A percentile compares a stretch with the other conserved stretches of the same genome.
Evolutionary conservation across 2,329 filamentous ascomycete species (phyloP).

Genomic region (Penicillium sp.): DNA sequence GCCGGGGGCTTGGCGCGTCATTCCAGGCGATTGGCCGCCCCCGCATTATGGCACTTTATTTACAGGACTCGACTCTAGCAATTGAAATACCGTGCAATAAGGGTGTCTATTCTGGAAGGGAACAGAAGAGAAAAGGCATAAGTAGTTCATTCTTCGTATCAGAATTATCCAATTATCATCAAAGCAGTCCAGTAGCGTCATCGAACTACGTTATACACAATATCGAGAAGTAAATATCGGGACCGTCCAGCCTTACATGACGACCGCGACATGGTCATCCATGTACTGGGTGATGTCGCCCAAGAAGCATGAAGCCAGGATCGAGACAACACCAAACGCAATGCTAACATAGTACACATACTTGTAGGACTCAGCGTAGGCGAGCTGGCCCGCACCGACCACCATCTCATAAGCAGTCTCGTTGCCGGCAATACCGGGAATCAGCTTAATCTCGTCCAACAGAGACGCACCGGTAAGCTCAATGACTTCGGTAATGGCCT

Average conservation of each 20-base stretch:
- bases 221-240: background rate
- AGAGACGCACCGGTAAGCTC: slow-evolving; percentile 56
- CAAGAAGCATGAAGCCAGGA: slow-evolving; percentile 60
- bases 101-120: too few relatives aligned
- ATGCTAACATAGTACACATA: slow-evolving; percentile 65
- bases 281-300: slow-evolving; percentile 61
- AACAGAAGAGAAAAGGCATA: background rate
- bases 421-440: slow-evolving; percentile 57
- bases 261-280: slow-evolving; percentile 60
- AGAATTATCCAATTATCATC: background rate
- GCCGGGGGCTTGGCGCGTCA: slow-evolving; percentile 28
- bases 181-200: background rate
- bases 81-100: too few relatives aligned
- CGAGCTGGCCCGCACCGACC: slow-evolving; percentile 57
- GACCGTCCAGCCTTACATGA: slow-evolving; percentile 35
- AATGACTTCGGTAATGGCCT: slow-evolving; percentile 54
- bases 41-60: slow-evolving; percentile 5
- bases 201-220: background rate
- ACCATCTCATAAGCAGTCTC: slow-evolving; percentile 54
- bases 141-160: background rate
- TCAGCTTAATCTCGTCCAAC: slow-evolving; percentile 48
- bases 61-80: background rate
- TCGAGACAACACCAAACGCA: slow-evolving; percentile 59
- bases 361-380: slow-evolving; percentile 60
- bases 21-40: slow-evolving; percentile 16